These are phyloP conservation scores for Ceratobasidium sp. DNA, from an alignment of 1,284 basidiomycete genomes.

Conservation along the genomic window DNA sequence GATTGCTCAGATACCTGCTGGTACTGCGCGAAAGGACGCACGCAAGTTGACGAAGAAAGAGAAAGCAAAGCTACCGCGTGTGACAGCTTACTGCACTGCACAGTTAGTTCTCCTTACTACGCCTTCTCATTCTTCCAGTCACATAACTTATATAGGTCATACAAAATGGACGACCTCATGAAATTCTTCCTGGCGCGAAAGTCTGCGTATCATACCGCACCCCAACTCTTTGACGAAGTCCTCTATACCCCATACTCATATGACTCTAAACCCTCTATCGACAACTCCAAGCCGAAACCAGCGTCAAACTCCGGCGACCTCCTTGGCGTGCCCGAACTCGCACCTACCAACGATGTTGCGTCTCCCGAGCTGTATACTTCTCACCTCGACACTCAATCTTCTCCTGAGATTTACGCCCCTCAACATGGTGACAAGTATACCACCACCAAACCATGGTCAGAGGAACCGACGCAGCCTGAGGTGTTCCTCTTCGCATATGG, in stretches of 20 bases:
- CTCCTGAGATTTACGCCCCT: constrained; percentile 44
- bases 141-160: constrained; percentile 68
- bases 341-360: constrained; percentile 4
- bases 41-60: constrained; percentile 91
- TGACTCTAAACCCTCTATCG: constrained; percentile 53
- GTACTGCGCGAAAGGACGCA: constrained; percentile 92
- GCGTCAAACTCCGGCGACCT: constrained; percentile 64
- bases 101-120: constrained; percentile 63
- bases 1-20: constrained; percentile 91
- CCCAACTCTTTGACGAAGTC: constrained; percentile 81
- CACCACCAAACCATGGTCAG: constrained; percentile 53
- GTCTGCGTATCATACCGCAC: constrained; percentile 83
- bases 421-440: constrained; percentile 48
- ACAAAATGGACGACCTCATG: constrained; percentile 85
- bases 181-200: constrained; percentile 88
- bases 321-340: constrained; percentile 74
- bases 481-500: constrained; percentile 96
- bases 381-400: constrained; percentile 28
- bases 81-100: constrained; percentile 95
- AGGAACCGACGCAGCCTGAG: constrained; percentile 72
- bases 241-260: constrained; percentile 87
- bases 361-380: constrained; percentile 33
- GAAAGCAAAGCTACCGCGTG: constrained; percentile 91
- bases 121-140: constrained; percentile 7
- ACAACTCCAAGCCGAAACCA: constrained; percentile 26